Base-by-base conservation (phyloP, 108 stramenopile genomes). In the Pseudonitzschia delicatissima region DNA sequence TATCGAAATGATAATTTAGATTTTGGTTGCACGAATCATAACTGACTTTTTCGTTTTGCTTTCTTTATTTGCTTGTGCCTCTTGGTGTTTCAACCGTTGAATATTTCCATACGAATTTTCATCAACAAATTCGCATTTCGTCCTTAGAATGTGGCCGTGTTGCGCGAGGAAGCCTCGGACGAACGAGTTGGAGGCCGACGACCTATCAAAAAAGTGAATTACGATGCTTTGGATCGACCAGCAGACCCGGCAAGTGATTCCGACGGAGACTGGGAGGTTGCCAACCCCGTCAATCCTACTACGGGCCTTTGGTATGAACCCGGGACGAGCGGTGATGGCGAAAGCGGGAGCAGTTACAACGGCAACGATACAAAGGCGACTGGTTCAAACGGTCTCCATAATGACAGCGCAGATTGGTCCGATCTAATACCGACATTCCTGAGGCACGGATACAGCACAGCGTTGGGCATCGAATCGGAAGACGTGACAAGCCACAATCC, bases 201-300 rank as follows among this genome's bases (percentile, higher is more conserved):
- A 29, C 67, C 61, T 37, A 74, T 79, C 68, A 13, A 42, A 33
- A 45, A 74, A 44, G 49, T 72, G 45, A 73, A 84, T 50, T 78
- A 86, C 45, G 88, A 93, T 66, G 77, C 73, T 29, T 73, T 78
- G 17, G 66, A 64, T 29, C 82, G 84, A 18, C 77, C 80, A 35
- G 51, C 45, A 17, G 35, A 52, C 9, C 36, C 34, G n/a, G 44
- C 53, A 6, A 64, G 57, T 15, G 74, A 73, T n/a, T 55, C 50
- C 7, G 88, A 93, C 69, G 87, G 82, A 2, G 49, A 74, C 26
- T 90, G 79, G 72, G 74, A 89, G 21, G 48, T 82, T 13, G 70
- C 42, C 49, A 93, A 90, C 78, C 92, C 92, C 5, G 69, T 93
- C 11, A 84, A 93, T 82, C 64, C 77, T 0, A 79, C 76, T 1